phyloP scores from a whole-genome alignment of 306 rosid species.

The Fragaria vesca region DNA sequence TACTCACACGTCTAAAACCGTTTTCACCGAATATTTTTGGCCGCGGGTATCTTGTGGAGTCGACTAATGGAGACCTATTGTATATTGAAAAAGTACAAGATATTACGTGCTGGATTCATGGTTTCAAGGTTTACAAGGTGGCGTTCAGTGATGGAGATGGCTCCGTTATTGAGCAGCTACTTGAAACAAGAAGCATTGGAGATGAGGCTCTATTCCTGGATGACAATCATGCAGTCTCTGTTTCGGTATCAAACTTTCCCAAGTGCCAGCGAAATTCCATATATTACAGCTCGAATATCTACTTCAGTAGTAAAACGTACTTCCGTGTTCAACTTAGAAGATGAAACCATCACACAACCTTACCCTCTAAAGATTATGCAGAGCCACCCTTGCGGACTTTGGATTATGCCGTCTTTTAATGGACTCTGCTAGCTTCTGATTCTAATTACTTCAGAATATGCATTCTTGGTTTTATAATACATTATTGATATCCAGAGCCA shows the following conservation, averaged over 20 bases:
- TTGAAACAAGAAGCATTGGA: neutral
- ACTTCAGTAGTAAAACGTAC: neutral
- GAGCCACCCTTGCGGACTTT: neutral
- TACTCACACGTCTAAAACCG: neutral
- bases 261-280: neutral
- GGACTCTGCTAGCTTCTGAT: too few relatives aligned
- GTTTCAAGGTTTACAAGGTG: neutral
- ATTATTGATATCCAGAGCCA: too few relatives aligned
- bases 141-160: neutral
- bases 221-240: neutral
- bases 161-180: neutral
- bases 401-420: neutral
- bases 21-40: neutral
- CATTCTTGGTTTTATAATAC: neutral
- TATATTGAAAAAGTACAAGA: neutral
- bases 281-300: neutral
- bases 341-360: neutral
- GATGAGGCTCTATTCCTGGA: neutral
- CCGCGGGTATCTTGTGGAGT: neutral
- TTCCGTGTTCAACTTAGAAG: too few relatives aligned
- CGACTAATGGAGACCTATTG: neutral
- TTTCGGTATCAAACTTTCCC: neutral
- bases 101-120: neutral
- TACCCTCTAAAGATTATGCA: neutral
- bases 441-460: too few relatives aligned